Evolutionary conservation across 768 basidiomycete species (phyloP).

Genomic region (Phlebiopsis gigantea): DNA sequence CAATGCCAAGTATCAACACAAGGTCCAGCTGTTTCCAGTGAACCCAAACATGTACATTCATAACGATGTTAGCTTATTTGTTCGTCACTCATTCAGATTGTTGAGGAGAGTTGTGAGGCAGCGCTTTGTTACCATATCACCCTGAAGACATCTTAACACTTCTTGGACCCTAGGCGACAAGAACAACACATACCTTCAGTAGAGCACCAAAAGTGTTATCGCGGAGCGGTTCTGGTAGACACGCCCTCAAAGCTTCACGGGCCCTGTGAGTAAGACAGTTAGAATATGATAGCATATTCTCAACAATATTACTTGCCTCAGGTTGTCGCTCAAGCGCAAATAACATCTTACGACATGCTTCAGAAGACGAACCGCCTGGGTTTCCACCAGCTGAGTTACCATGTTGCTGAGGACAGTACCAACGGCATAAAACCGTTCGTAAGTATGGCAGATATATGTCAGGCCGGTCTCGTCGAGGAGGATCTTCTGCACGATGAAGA

Average conservation of each 20-base stretch:
- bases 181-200: slow-evolving; percentile 81
- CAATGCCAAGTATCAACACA: background rate
- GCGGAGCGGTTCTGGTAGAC: slow-evolving; percentile 90
- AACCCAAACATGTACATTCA: too few relatives aligned
- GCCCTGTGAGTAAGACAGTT: slow-evolving; percentile 47
- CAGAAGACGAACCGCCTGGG: slow-evolving; percentile 90
- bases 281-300: slow-evolving; percentile 6
- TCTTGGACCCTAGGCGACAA: too few relatives aligned
- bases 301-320: slow-evolving; percentile 53
- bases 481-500: slow-evolving; percentile 99
- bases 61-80: too few relatives aligned
- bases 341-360: slow-evolving; percentile 99
- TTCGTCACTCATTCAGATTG: slow-evolving; percentile 61
- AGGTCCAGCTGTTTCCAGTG: background rate
- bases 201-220: slow-evolving; percentile 90
- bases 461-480: slow-evolving; percentile 95
- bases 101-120: slow-evolving; percentile 87
- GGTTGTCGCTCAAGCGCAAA: slow-evolving; percentile 90
- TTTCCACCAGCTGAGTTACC: slow-evolving; percentile 97
- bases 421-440: slow-evolving; percentile 98
- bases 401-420: slow-evolving; percentile 98
- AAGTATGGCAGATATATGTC: slow-evolving; percentile 99
- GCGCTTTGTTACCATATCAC: slow-evolving; percentile 97
- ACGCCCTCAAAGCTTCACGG: slow-evolving; percentile 90
- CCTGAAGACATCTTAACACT: slow-evolving; percentile 46